Percentiles rank a stretch among this genome's conserved stretches.
These are phyloP conservation scores for Apocynum venetum DNA, from an alignment of 257 asterid species.

Conservation along the genomic window DNA sequence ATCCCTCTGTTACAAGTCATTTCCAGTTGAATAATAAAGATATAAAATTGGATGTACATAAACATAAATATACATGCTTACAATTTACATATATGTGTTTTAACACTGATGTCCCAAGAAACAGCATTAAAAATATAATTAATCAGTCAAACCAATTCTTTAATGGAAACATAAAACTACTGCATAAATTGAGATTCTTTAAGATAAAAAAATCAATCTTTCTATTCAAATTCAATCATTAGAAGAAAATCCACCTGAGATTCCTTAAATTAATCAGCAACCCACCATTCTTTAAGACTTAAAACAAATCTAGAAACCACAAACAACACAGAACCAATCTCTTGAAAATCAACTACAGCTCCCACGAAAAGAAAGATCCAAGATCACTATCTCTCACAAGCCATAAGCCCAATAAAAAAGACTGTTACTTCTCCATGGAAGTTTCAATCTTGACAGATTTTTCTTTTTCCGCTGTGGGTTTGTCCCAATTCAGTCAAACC, in stretches of 20 bases:
- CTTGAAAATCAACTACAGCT: slow-evolving; percentile 22
- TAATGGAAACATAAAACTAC: slow-evolving; percentile 28
- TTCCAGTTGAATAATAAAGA: slow-evolving; percentile 16
- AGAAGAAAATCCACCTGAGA: slow-evolving; percentile 51
- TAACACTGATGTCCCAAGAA: slow-evolving; percentile 41
- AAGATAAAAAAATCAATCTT: slow-evolving; percentile 34
- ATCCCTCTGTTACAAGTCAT: slow-evolving; percentile 20
- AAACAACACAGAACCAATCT: slow-evolving; percentile 39
- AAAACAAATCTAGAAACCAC: slow-evolving; percentile 9
- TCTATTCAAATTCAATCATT: slow-evolving; percentile 54
- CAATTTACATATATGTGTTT: background rate
- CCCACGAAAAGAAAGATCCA: slow-evolving; percentile 15
- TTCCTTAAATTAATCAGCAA: slow-evolving; percentile 39
- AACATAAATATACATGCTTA: background rate
- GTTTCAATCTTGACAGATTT: slow-evolving; percentile 17
- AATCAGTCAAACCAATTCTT: slow-evolving; percentile 50
- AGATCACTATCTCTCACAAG: background rate
- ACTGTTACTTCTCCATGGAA: slow-evolving; percentile 10
- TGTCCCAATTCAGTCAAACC: slow-evolving; percentile 41
- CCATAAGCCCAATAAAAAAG: slow-evolving; percentile 15
- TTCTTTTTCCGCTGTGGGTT: slow-evolving; percentile 17
- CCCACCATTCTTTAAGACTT: slow-evolving; percentile 27
- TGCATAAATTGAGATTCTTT: slow-evolving; percentile 41
- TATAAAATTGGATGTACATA: background rate
- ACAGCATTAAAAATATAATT: slow-evolving; percentile 27